Percentiles rank a stretch among this genome's conserved stretches.
Conservation (phyloP, 2,329 filamentous ascomycete species). For the Aspergillus ibericus region DNA sequence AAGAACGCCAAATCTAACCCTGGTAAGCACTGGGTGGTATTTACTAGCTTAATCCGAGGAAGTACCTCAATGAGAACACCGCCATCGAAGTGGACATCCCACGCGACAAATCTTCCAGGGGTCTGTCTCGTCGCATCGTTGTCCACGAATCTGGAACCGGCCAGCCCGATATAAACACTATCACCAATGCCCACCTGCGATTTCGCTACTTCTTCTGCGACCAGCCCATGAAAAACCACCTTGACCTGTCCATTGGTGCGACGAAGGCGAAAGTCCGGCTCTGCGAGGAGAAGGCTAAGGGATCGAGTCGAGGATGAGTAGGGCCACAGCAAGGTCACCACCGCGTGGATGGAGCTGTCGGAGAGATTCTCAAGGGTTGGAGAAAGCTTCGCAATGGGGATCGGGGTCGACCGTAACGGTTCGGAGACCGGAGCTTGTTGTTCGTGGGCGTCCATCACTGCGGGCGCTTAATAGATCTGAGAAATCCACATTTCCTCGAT, state of each 20-base stretch:
- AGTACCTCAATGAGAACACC: constrained; percentile 37
- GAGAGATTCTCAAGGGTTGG: constrained; percentile 32
- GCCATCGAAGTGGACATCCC: constrained; percentile 54
- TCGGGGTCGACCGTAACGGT: constrained; percentile 23
- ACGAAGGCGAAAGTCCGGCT: constrained; percentile 79
- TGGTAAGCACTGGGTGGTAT: constrained; percentile 4
- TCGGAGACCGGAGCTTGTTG: constrained; percentile 22
- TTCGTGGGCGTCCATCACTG: constrained; percentile 32
- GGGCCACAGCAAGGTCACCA: constrained; percentile 86
- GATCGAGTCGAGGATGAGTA: constrained; percentile 76
- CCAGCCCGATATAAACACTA: constrained; percentile 66
- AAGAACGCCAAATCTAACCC: constrained; percentile 29
- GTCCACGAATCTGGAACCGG: constrained; percentile 65
- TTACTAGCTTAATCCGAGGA: neutral
- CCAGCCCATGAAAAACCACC: constrained; percentile 68
- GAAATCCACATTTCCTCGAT: constrained; percentile 14
- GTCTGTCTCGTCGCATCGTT: constrained; percentile 54
- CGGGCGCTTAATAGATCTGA: constrained; percentile 15
- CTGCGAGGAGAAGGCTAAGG: constrained; percentile 77
- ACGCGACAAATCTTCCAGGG: constrained; percentile 58
- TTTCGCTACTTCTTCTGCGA: constrained; percentile 67
- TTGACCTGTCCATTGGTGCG: constrained; percentile 77
- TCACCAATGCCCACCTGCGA: constrained; percentile 76
- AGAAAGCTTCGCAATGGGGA: constrained; percentile 45
- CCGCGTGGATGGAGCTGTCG: constrained; percentile 57